Evolutionary conservation across 2,329 filamentous ascomycete genomes (phyloP), one percentile per base, ranked within the genome.

Genomic region (Clarireedia monteithiana): DNA sequence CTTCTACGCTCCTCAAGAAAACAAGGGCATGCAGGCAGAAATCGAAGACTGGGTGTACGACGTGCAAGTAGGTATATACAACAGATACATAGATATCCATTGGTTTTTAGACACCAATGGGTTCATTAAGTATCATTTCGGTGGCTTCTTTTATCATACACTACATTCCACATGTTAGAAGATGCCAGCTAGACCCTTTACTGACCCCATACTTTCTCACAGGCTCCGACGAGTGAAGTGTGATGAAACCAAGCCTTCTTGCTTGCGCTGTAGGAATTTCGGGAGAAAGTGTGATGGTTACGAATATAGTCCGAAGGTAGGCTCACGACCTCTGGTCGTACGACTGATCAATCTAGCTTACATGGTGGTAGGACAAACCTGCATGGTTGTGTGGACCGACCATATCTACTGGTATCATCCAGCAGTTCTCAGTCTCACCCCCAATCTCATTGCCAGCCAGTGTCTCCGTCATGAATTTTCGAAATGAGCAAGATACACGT

Each of bases 1-100:
- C 53, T 36, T 10, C 53, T 17, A 26, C 34, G 23, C 23, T 48
- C 23, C 52, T 39, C 30, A 51, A 27, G 24, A 56, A 56, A 49
- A 53, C 66, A 20, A 61, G 66, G 48, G 64, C 64, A 3, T 66
- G 66, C 49, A 67, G 63, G 42, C 65, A 66, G 38, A 57, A 57
- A 17, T 48, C 50, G 26, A 57, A 57, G 36, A 57, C 55, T 39
- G 55, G 55, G 14, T 57, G 55, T 57, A 53, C 50, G 36, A 57
- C 55, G 26, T 57, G 55, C 55, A 57, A 57, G 55, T 57, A 40
- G 20, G 55, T 53, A 24, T 27, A 30, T 39, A 6, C 27, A 24
- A 30, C 39, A 48, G 30, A 38, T 36, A 53, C 17, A n/a, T n/a
- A 26, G 12, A 34, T 34, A 14, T 24, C 4, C 23, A 38, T 23